Evolutionary conservation across 176 grass and related monocot genomes (phyloP).

Genomic region (Saccharum officinarum): DNA sequence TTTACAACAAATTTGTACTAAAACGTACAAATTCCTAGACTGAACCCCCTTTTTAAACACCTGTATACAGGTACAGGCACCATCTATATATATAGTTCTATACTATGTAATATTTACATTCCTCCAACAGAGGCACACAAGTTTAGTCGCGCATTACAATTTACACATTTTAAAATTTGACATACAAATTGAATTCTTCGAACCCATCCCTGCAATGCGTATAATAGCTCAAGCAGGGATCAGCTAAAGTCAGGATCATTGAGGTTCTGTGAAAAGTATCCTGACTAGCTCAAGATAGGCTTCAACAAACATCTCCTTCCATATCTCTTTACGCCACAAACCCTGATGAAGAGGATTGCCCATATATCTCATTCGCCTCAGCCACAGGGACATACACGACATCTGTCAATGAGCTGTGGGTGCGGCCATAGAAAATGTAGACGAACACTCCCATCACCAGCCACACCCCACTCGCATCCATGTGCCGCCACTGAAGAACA

Average conservation of each 20-base stretch:
- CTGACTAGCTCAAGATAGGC: not conserved
- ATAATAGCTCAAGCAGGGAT: not conserved
- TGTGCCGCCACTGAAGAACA: slow-evolving; percentile 62
- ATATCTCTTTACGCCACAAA: slow-evolving; percentile 39
- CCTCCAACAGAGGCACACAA: not conserved
- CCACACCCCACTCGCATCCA: slow-evolving; percentile 80
- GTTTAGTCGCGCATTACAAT: not conserved
- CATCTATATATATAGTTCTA: not conserved
- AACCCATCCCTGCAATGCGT: not conserved
- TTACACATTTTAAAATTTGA: not conserved
- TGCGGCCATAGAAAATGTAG: slow-evolving; percentile 85
- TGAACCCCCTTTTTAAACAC: not conserved
- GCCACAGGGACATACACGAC: slow-evolving; percentile 80
- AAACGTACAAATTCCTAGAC: not conserved
- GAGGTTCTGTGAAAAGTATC: not conserved
- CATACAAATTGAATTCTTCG: slow-evolving; percentile 24
- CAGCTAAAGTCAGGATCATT: not conserved
- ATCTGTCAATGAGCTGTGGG: slow-evolving; percentile 74
- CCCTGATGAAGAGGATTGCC: slow-evolving; percentile 13
- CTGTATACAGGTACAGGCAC: not conserved
- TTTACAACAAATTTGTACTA: not conserved
- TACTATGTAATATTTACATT: slow-evolving; percentile 38
- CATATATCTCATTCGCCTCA: slow-evolving; percentile 73
- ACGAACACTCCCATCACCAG: slow-evolving; percentile 81
- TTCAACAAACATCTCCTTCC: not conserved